Evolutionary conservation across 1,284 basidiomycete species (phyloP).

Genomic region (Leucoagaricus sp.): DNA sequence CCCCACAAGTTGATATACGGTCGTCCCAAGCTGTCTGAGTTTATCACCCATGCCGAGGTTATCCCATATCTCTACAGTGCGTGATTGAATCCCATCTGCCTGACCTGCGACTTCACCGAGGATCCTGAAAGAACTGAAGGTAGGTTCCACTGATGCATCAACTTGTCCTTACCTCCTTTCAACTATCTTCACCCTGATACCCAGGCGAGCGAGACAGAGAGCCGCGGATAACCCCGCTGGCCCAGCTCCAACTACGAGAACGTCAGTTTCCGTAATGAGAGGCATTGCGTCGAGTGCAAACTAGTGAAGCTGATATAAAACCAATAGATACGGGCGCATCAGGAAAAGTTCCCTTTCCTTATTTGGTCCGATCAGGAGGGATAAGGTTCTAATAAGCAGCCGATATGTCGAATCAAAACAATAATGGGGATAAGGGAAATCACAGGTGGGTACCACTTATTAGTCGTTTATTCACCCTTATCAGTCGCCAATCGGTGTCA

Average conservation of each 20-base stretch:
- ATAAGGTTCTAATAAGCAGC: no score
- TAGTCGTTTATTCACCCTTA: no score
- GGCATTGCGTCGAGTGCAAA: no score
- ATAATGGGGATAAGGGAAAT: no score
- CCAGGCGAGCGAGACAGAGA: slow-evolving; percentile 23
- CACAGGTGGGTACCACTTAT: no score
- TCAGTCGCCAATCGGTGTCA: no score
- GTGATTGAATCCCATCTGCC: slow-evolving; percentile 34
- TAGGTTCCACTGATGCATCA: not conserved
- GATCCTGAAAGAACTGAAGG: slow-evolving; percentile 15
- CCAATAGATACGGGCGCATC: no score
- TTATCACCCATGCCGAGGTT: slow-evolving; percentile 25
- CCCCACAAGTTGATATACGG: not conserved
- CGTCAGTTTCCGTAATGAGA: slow-evolving; percentile 18
- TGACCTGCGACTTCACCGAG: slow-evolving; percentile 21
- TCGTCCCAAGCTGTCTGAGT: not conserved
- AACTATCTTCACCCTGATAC: slow-evolving; percentile 23
- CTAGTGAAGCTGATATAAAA: no score
- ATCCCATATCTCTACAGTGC: slow-evolving; percentile 31
- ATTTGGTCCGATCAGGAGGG: no score
- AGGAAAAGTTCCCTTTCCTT: no score
- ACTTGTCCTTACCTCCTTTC: slow-evolving; percentile 21
- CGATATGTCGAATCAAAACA: no score
- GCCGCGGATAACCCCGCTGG: slow-evolving; percentile 27
- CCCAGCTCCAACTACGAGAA: slow-evolving; percentile 28